Percentiles rank a stretch among this genome's conserved stretches.
Evolutionary conservation across 208 protist genomes (phyloP).

Genomic region (Trypanosoma vivax): DNA sequence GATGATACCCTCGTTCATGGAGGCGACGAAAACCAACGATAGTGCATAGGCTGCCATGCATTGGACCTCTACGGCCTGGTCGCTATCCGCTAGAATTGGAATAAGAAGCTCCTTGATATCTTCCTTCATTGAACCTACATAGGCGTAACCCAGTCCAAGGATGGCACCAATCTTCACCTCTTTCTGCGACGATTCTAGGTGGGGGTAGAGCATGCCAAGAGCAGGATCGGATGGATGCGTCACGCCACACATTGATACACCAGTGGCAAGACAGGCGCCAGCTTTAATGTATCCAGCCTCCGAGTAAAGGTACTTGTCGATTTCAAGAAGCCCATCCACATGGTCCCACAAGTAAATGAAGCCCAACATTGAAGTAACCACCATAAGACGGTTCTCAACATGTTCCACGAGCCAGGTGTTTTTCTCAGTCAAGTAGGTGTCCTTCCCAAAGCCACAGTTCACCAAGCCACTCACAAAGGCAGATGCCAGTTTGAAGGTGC

Average conservation of each 20-base stretch:
- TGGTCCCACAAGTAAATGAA: constrained; percentile 98
- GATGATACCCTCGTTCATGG: constrained; percentile 92
- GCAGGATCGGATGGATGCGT: constrained; percentile 93
- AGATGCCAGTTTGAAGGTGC: constrained; percentile 93
- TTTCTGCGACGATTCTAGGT: constrained; percentile 54
- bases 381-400: constrained; percentile 95
- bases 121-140: constrained; percentile 91
- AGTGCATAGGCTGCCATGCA: constrained; percentile 93
- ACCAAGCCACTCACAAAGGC: constrained; percentile 96
- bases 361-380: constrained; percentile 94
- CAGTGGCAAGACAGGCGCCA: constrained; percentile 94
- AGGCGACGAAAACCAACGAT: constrained; percentile 96
- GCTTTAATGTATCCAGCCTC: constrained; percentile 94
- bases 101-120: constrained; percentile 94
- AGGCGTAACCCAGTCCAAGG: constrained; percentile 96
- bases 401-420: constrained; percentile 93
- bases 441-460: constrained; percentile 95
- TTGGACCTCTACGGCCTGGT: constrained; percentile 89
- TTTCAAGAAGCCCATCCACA: constrained; percentile 91
- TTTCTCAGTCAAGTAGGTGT: constrained; percentile 93
- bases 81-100: constrained; percentile 89
- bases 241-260: constrained; percentile 83
- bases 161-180: constrained; percentile 89
- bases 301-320: constrained; percentile 95
- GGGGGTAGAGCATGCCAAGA: constrained; percentile 87